phyloP scores from a whole-genome alignment of 1,284 basidiomycete species.

The Rhodotorula sp. region DNA sequence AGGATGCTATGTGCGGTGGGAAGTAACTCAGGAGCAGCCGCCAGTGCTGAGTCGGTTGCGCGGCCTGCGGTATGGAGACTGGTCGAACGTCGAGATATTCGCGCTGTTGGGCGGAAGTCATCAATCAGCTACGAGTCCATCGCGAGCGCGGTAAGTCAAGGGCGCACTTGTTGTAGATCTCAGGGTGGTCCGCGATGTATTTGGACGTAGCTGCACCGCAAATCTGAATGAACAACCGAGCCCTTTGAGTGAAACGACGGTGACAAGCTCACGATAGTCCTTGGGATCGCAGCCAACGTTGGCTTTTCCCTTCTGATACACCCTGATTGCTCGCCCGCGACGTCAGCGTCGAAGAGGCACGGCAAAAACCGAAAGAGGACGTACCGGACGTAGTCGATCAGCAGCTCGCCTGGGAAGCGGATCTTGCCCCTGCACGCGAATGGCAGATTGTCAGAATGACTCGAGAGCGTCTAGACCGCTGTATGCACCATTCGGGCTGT shows the following conservation, averaged over 20 bases:
- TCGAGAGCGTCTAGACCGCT: background rate
- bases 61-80: constrained; percentile 10
- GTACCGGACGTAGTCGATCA: constrained; percentile 20
- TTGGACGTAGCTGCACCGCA: constrained; percentile 14
- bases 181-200: constrained; percentile 24
- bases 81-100: constrained; percentile 19
- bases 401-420: constrained; percentile 15
- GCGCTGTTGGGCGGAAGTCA: background rate
- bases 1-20: too few relatives aligned
- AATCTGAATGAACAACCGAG: background rate
- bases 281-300: constrained; percentile 74
- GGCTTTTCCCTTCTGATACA: constrained; percentile 42
- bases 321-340: background rate
- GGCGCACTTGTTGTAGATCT: constrained; percentile 16
- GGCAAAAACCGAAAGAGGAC: background rate
- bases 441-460: background rate
- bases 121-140: background rate
- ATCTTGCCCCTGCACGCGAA: constrained; percentile 15
- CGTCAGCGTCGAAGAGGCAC: background rate
- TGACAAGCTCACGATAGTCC: constrained; percentile 47
- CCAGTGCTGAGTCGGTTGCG: constrained; percentile 12
- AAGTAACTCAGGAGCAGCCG: constrained; percentile 7
- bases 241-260: background rate
- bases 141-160: too few relatives aligned
- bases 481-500: constrained; percentile 9